Conservation (phyloP, 805 yeast genomes). For the Yarrowia bubula region DNA sequence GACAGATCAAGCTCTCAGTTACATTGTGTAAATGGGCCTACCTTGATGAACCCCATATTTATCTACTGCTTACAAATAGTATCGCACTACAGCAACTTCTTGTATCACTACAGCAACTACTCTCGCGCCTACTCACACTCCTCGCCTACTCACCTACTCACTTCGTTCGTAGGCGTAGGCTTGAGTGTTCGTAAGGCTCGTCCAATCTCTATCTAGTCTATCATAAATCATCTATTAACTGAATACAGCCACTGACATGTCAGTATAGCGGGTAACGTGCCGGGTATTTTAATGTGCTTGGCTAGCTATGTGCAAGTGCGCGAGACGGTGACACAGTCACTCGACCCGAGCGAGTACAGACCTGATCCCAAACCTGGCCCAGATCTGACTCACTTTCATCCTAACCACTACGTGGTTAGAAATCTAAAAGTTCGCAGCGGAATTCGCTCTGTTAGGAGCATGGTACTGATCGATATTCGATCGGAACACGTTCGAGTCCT, state of each 20-base stretch:
- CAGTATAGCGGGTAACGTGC: conserved; percentile 8
- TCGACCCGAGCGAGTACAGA: no score
- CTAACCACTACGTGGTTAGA: no score
- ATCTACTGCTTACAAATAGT: no score
- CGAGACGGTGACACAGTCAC: no score
- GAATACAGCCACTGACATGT: conserved; percentile 14
- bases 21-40: no score
- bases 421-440: conserved; percentile 36
- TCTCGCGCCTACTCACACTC: neutral
- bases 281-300: conserved; percentile 13
- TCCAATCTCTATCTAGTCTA: conserved; percentile 1
- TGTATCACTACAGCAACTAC: no score
- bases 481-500: conserved; percentile 36
- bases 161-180: neutral
- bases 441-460: conserved; percentile 33
- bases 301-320: conserved; percentile 32
- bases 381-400: no score
- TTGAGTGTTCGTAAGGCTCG: no score
- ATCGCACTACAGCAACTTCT: no score
- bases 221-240: conserved; percentile 25
- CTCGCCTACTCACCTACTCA: neutral
- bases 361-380: no score
- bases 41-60: no score
- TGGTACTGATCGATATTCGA: conserved; percentile 38
- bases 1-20: no score